phyloP scores from a whole-genome alignment of 176 grass and related monocot species.

The Oryza meyeriana region DNA sequence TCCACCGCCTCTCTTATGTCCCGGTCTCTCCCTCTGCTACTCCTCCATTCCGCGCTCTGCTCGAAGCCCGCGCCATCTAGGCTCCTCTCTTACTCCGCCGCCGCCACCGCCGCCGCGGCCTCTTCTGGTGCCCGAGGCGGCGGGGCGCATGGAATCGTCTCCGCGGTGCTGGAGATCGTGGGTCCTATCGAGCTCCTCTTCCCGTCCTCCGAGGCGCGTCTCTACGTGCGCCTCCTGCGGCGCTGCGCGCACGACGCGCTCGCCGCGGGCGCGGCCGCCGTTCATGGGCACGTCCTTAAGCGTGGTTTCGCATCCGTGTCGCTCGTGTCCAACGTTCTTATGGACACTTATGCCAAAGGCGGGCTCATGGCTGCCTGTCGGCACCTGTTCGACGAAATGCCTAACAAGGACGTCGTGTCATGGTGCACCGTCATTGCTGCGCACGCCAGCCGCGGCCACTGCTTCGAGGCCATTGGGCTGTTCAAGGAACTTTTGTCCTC shows the following conservation, averaged over 20 bases:
- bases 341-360: constrained; percentile 73
- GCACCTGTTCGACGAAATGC: constrained; percentile 87
- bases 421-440: constrained; percentile 81
- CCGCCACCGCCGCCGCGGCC: neutral
- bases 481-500: constrained; percentile 50
- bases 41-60: constrained; percentile 39
- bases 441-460: constrained; percentile 40
- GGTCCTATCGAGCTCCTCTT: constrained; percentile 69
- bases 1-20: constrained; percentile 55
- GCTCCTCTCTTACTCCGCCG: constrained; percentile 32
- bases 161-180: constrained; percentile 66
- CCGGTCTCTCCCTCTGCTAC: constrained; percentile 50
- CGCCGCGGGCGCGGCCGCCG: constrained; percentile 36
- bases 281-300: constrained; percentile 71
- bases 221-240: constrained; percentile 70
- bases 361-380: constrained; percentile 36
- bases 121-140: neutral
- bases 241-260: constrained; percentile 61
- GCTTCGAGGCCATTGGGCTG: constrained; percentile 41
- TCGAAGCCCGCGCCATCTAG: constrained; percentile 46
- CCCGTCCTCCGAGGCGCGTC: constrained; percentile 49
- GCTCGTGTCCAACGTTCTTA: constrained; percentile 72
- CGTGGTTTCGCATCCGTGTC: constrained; percentile 55
- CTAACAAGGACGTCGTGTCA: constrained; percentile 55
- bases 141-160: constrained; percentile 28